Percentiles rank a stretch among this genome's conserved stretches.
These are phyloP conservation scores for Escallonia herrerae DNA, from an alignment of 129 eudicot species.

Conservation along the genomic window DNA sequence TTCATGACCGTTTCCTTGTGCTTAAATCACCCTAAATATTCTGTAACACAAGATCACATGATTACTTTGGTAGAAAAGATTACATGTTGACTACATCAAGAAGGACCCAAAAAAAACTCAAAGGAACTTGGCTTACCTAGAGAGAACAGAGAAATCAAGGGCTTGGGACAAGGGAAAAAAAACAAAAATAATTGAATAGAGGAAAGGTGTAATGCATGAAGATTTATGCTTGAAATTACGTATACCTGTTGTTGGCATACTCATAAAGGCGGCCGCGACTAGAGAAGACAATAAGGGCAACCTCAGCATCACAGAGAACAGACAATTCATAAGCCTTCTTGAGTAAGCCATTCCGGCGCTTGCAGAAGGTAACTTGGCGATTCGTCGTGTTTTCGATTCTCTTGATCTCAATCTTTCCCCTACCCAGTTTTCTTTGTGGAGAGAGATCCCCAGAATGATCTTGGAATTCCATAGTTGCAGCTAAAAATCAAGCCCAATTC, in stretches of 20 bases:
- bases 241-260: constrained; percentile 92
- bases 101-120: constrained; percentile 5
- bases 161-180: neutral
- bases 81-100: constrained; percentile 5
- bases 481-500: constrained; percentile 13
- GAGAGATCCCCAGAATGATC: constrained; percentile 57
- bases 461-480: constrained; percentile 41
- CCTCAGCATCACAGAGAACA: constrained; percentile 95
- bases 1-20: constrained; percentile 24
- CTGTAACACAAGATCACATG: neutral
- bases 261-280: constrained; percentile 91
- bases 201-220: neutral
- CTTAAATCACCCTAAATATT: constrained; percentile 21
- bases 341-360: constrained; percentile 81
- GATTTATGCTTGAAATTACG: too few relatives aligned
- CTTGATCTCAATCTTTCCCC: constrained; percentile 94
- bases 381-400: constrained; percentile 92
- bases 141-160: too few relatives aligned
- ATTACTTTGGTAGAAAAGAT: neutral
- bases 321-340: constrained; percentile 90
- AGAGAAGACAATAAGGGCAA: constrained; percentile 84
- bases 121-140: neutral
- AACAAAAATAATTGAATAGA: constrained; percentile 2
- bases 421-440: constrained; percentile 53
- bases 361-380: constrained; percentile 91